These are phyloP conservation scores for Nakazawaea anatomiae DNA, from an alignment of 805 yeast species.

Conservation along the genomic window DNA sequence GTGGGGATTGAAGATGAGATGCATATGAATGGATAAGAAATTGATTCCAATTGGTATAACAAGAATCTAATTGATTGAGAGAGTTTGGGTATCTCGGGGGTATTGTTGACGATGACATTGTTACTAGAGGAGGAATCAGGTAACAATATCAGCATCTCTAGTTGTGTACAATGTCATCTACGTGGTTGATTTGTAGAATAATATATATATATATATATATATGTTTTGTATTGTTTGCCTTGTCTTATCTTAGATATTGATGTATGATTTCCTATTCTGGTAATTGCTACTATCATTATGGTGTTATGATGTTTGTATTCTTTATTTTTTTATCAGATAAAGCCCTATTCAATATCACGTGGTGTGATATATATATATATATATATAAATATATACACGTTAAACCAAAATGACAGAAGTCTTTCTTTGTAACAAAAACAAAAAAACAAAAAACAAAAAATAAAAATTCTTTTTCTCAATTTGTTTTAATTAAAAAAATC, in stretches of 20 bases:
- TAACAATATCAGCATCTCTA: background rate
- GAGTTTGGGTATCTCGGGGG: background rate
- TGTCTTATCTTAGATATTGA: too few relatives aligned
- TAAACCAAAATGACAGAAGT: too few relatives aligned
- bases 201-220: too few relatives aligned
- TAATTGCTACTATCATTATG: too few relatives aligned
- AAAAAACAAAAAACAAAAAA: background rate
- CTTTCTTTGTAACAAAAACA: too few relatives aligned
- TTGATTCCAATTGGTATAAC: slow-evolving; percentile 2
- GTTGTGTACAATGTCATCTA: background rate
- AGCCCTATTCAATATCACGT: background rate
- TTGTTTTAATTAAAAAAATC: too few relatives aligned
- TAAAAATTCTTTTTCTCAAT: slow-evolving; percentile 1
- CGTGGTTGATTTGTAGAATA: background rate
- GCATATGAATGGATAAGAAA: slow-evolving; percentile 1
- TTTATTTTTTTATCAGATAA: too few relatives aligned
- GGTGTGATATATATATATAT: background rate
- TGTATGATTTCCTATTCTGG: too few relatives aligned
- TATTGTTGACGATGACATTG: too few relatives aligned
- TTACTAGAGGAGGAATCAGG: too few relatives aligned
- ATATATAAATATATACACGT: too few relatives aligned
- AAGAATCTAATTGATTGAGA: slow-evolving; percentile 1
- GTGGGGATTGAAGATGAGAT: background rate
- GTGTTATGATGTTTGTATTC: background rate
- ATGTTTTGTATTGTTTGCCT: too few relatives aligned